Evolutionary conservation across 2,329 filamentous ascomycete species (phyloP).

Genomic region (Onygenales sp.): DNA sequence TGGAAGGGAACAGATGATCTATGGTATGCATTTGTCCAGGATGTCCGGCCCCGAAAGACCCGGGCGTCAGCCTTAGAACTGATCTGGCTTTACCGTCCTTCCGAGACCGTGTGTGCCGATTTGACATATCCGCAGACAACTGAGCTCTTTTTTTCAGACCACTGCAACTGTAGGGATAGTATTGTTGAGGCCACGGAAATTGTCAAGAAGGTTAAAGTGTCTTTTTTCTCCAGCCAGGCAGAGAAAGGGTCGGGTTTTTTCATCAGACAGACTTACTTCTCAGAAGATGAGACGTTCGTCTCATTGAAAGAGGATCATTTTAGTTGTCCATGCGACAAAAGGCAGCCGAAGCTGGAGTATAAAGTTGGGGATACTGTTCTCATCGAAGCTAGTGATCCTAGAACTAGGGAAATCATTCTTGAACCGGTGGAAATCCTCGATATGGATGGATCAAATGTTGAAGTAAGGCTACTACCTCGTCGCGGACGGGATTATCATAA

Average conservation of each 20-base stretch:
- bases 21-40: constrained; percentile 67
- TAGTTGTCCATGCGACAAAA: constrained; percentile 36
- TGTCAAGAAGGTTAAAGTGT: constrained; percentile 47
- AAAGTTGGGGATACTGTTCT: constrained; percentile 53
- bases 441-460: constrained; percentile 19
- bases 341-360: constrained; percentile 22
- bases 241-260: constrained; percentile 46
- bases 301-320: constrained; percentile 49
- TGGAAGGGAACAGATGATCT: constrained; percentile 47
- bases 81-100: constrained; percentile 63
- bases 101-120: constrained; percentile 59
- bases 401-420: constrained; percentile 25
- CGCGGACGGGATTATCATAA: constrained; percentile 29
- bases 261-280: constrained; percentile 60
- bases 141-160: constrained; percentile 67
- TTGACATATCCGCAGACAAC: constrained; percentile 61
- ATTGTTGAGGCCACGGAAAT: constrained; percentile 49
- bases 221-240: constrained; percentile 44
- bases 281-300: constrained; percentile 51
- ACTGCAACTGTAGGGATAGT: constrained; percentile 57
- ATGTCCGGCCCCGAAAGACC: constrained; percentile 26
- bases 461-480: constrained; percentile 46
- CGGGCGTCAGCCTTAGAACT: constrained; percentile 47
- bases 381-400: constrained; percentile 17
- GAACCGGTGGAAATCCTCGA: constrained; percentile 54